Conservation (phyloP, 257 asterid genomes). For the Solanum clarkiae region DNA sequence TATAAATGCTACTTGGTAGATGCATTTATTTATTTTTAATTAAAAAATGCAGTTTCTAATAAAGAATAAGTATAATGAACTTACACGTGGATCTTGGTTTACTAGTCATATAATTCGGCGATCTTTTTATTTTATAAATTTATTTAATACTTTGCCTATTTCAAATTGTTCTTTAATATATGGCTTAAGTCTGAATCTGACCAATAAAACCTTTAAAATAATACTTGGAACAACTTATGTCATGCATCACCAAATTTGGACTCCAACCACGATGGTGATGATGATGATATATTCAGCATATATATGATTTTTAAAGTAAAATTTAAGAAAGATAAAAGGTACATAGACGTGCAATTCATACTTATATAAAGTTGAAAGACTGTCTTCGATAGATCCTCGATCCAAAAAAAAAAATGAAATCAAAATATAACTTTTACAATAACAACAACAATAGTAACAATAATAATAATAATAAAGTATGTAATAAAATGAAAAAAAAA, state of each 20-base stretch:
- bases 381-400: rapidly evolving
- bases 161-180: background rate
- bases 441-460: background rate
- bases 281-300: no score
- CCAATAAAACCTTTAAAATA: background rate
- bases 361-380: rapidly evolving
- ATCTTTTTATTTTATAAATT: background rate
- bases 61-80: background rate
- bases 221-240: background rate
- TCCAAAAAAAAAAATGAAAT: background rate
- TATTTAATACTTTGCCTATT: background rate
- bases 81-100: background rate
- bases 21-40: background rate
- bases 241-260: background rate
- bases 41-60: background rate
- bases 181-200: background rate
- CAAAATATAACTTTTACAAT: background rate
- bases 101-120: conserved; percentile 7
- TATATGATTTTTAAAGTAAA: background rate
- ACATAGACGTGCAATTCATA: background rate
- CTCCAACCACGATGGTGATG: no score
- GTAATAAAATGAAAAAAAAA: no score
- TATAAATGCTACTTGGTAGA: background rate
- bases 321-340: background rate
- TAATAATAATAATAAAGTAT: no score